Evolutionary conservation across 2,329 filamentous ascomycete species (phyloP), one percentile per base, ranked within the genome.

Genomic region (Bipolaris sorokiniana): DNA sequence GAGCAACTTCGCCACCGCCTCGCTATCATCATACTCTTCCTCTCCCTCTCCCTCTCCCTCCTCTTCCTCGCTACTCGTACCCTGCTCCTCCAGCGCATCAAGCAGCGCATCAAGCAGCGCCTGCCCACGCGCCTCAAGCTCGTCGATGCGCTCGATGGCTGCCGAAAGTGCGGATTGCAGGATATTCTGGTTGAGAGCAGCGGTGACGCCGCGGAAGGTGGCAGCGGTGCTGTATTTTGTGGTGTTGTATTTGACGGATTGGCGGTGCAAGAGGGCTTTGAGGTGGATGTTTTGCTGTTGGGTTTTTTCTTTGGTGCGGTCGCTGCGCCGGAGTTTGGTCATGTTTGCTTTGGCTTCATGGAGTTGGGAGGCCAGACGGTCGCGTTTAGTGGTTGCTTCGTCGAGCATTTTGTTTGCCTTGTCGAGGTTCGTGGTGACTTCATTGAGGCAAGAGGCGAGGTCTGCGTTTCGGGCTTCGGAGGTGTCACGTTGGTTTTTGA

Each of bases 261-360:
- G 28, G 10, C 10, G 28, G 28, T 31, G 28, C 28, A 31, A 2
- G 2, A 28, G 26, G 7, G 26, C 26, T 28, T 28, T 10, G 26
- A 28, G 9, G 26, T 28, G 7, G 26, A 28, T 2, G 9, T 66
- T 67, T 0, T 56, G 59, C 58, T 67, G 59, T 41, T 52, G 54
- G 9, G 66, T 41, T 33, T 63, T 66, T 5, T 48, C 63, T 18
- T 67, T 68, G 7, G 52, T 41, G 13, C 59, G 57, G n/a, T 66
- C 63, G 41, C 58, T 63, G 41, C 62, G 63, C 46, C 59, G 58
- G 5, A 67, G 46, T 3, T 44, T 54, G 20, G 34, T 34, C 3
- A 61, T 50, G 2, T 33, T 44, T 13, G 56, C 56, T 3, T 49
- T 23, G 2, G 51, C 34, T 13, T 66, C 51, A 7, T 53, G 46